Percentiles rank a stretch among this genome's conserved stretches.
phyloP scores from a whole-genome alignment of 163 green algal species.

The Chlorella variabilis region DNA sequence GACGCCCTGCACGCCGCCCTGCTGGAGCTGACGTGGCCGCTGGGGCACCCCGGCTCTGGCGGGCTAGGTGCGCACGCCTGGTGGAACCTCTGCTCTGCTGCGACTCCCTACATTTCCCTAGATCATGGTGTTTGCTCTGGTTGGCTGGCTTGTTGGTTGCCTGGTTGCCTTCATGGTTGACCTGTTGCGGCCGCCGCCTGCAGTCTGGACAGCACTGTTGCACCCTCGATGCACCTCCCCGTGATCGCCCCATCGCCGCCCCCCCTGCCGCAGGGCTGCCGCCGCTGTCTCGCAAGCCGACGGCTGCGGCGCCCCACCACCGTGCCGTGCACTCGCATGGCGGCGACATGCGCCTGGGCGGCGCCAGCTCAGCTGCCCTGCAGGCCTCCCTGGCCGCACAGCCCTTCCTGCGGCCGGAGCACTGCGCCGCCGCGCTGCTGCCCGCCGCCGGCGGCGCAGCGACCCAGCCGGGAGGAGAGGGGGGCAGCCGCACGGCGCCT shows the following conservation, averaged over 20 bases:
- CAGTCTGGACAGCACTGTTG: no score
- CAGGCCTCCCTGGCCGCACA: neutral
- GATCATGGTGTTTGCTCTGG: no score
- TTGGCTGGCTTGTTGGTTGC: neutral
- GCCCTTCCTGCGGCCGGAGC: constrained; percentile 25
- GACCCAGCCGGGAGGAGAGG: neutral
- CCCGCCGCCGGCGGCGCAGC: neutral
- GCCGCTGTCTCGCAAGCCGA: constrained; percentile 1
- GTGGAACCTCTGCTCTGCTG: no score
- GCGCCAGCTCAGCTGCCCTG: neutral
- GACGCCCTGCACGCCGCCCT: constrained; percentile 36
- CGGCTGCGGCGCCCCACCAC: neutral
- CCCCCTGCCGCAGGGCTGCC: constrained; percentile 1
- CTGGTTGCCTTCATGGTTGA: neutral
- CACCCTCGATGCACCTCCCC: no score
- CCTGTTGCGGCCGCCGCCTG: neutral
- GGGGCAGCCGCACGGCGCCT: neutral
- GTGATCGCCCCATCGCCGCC: neutral
- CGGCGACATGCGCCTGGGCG: constrained; percentile 1
- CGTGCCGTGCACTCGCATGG: neutral
- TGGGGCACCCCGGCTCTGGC: neutral
- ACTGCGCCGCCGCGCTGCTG: constrained; percentile 10
- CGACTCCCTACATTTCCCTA: no score
- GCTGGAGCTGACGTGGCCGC: constrained; percentile 46
- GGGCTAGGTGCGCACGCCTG: neutral